phyloP scores from a whole-genome alignment of 108 stramenopile species.

The Skeletonema marinoi region DNA sequence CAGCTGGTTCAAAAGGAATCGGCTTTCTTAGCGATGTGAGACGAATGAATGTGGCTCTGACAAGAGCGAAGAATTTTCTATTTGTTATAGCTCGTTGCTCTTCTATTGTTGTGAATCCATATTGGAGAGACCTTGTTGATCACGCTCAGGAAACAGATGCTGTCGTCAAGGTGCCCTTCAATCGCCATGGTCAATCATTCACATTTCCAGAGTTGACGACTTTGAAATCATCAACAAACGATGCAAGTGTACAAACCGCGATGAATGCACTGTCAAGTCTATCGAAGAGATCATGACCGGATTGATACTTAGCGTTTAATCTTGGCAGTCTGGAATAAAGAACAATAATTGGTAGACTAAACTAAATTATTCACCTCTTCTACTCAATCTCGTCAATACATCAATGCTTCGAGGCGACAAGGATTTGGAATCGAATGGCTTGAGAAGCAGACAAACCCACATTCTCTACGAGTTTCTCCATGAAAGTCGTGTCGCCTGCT shows the following conservation, averaged over 20 bases:
- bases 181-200: slow-evolving; percentile 18
- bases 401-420: background rate
- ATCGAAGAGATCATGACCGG: background rate
- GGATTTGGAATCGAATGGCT: slow-evolving; percentile 13
- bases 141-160: slow-evolving; percentile 71
- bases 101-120: slow-evolving; percentile 83
- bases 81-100: slow-evolving; percentile 84
- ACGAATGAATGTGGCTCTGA: slow-evolving; percentile 98
- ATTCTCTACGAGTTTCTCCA: slow-evolving; percentile 5
- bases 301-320: too few species aligned
- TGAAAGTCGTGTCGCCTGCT: background rate
- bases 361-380: background rate
- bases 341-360: background rate
- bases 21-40: slow-evolving; percentile 97
- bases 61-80: slow-evolving; percentile 91
- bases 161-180: slow-evolving; percentile 60
- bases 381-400: background rate
- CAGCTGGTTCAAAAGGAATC: slow-evolving; percentile 88
- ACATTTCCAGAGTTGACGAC: slow-evolving; percentile 42
- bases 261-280: background rate
- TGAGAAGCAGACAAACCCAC: slow-evolving; percentile 5
- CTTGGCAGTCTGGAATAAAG: too few species aligned
- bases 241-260: background rate
- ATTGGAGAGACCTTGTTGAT: slow-evolving; percentile 83
- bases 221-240: slow-evolving; percentile 13